Evolutionary conservation across 2,329 filamentous ascomycete species (phyloP).

Genomic region (Phyllosticta citribraziliensis): DNA sequence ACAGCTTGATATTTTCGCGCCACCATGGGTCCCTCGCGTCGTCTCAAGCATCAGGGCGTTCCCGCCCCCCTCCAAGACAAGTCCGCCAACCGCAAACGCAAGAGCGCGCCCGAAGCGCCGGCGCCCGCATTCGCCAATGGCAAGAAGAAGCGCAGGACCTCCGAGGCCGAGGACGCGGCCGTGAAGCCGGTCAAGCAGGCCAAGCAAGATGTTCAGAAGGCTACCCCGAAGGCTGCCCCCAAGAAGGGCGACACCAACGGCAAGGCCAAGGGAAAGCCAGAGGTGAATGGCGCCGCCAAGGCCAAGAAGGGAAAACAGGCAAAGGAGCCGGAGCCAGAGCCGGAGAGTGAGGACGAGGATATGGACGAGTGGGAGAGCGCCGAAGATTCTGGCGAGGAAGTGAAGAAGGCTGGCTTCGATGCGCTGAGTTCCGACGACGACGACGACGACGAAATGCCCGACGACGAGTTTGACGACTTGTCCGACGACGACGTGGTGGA

Average conservation of each 20-base stretch:
- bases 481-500: constrained; percentile 42
- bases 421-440: constrained; percentile 26
- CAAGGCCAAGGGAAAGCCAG: constrained; percentile 12
- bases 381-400: constrained; percentile 26
- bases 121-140: constrained; percentile 36
- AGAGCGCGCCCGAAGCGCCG: constrained; percentile 55
- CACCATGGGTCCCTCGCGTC: constrained; percentile 77
- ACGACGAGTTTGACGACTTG: constrained; percentile 31
- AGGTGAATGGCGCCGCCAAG: constrained; percentile 16
- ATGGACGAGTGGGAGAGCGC: constrained; percentile 16
- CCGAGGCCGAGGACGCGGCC: constrained; percentile 32
- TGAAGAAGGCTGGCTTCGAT: constrained; percentile 29
- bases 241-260: constrained; percentile 17
- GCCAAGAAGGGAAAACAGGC: constrained; percentile 21
- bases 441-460: constrained; percentile 26
- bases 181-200: constrained; percentile 27
- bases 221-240: constrained; percentile 14
- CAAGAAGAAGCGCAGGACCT: constrained; percentile 55
- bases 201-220: constrained; percentile 30
- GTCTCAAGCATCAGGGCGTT: constrained; percentile 91
- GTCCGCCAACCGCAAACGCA: constrained; percentile 68
- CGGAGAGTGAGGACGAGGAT: constrained; percentile 22
- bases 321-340: constrained; percentile 15
- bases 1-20: neutral
- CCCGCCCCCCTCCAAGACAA: constrained; percentile 70